Evolutionary conservation across 2,329 filamentous ascomycete species (phyloP).

Genomic region (Nothophoma quercina): DNA sequence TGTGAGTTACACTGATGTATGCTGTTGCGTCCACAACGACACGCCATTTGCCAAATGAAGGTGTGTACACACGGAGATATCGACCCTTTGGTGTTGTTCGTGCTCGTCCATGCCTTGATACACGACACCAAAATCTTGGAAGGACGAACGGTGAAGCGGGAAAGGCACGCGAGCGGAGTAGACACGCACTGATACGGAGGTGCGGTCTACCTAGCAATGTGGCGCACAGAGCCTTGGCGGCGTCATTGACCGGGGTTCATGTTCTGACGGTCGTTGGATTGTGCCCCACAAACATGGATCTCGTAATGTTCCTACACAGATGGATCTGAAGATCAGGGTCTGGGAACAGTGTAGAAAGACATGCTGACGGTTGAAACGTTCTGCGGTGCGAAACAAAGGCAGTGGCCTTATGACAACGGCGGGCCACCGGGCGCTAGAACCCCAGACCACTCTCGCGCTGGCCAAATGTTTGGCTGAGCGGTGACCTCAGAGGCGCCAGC

Average conservation of each 20-base stretch:
- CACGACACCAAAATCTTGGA: constrained; percentile 3
- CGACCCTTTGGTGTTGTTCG: background rate
- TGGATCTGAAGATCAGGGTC: background rate
- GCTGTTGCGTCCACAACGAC: too few species aligned
- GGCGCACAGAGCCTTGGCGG: constrained; percentile 8
- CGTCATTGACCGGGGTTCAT: constrained; percentile 13
- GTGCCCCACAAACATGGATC: constrained; percentile 10
- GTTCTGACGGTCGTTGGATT: constrained; percentile 2
- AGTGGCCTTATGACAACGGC: background rate
- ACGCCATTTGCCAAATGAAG: too few species aligned
- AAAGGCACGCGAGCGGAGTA: constrained; percentile 3
- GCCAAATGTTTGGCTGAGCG: constrained; percentile 10
- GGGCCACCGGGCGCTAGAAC: constrained; percentile 11
- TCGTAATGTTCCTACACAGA: constrained; percentile 7
- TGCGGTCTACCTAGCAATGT: background rate
- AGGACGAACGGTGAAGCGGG: background rate
- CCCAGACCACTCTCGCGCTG: background rate
- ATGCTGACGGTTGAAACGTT: background rate
- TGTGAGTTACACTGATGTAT: too few species aligned
- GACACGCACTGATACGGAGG: constrained; percentile 7
- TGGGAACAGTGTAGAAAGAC: background rate
- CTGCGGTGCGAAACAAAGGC: background rate
- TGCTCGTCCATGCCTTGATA: constrained; percentile 4
- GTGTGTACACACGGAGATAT: background rate
- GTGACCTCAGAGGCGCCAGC: constrained; percentile 17